Evolutionary conservation across 257 asterid species (phyloP), one percentile per base, ranked within the genome.

Genomic region (Verbascum thapsus): DNA sequence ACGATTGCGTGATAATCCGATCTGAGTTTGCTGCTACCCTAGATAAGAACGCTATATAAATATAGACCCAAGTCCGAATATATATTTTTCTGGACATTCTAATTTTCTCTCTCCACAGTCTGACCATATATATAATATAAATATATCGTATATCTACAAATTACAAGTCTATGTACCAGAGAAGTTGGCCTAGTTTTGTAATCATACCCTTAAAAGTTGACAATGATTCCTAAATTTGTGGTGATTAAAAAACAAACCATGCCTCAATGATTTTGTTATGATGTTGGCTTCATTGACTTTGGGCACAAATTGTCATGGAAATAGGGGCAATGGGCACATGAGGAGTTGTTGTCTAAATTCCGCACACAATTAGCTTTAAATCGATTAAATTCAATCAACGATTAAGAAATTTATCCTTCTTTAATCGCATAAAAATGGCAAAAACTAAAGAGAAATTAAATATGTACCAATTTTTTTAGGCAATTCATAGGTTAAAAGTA

Each of bases 281-380:
- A 72, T 52, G 66, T 77, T 61, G 51, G 19, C 55, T 66, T 65
- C 63, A 53, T 74, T 81, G 83, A 79, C 88, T 79, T 77, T 75
- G 20, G 26, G 38, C 10, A 1, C 67, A 44, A 48, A 58, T 40
- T 63, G 60, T 73, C 49, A 57, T 48, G 66, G 8, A 78, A 74
- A 53, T 49, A 53, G 32, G 69, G 48, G 16, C 53, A 58, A 49
- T 12, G 20, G 13, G 70, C 73, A 57, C 81, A 62, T 77, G 74
- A 45, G 43, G 43, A 43, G 59, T 44, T 43, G 16, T 15, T 38
- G 51, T 16, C 9, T 3, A n/a, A n/a, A n/a, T n/a, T n/a, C n/a
- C n/a, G n/a, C n/a, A n/a, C n/a, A n/a, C n/a, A n/a, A n/a, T n/a
- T n/a, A n/a, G n/a, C n/a, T n/a, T n/a, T n/a, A n/a, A n/a, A n/a